These are phyloP conservation scores for Zygoascus sp. DNA, from an alignment of 1,139 yeast species.

Conservation along the genomic window DNA sequence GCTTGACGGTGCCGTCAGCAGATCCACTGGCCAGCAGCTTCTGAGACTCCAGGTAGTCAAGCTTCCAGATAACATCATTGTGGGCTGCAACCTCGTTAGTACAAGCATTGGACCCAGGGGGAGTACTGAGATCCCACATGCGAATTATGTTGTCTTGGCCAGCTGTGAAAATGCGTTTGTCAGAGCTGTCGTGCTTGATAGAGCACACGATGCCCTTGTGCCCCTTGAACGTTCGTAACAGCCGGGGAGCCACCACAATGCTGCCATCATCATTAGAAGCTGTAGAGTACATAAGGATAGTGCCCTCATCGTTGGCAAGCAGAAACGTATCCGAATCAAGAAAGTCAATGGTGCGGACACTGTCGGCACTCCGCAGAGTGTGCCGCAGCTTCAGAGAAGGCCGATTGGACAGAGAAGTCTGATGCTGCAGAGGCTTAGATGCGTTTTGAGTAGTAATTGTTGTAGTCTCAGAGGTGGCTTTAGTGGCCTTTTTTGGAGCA, in stretches of 20 bases:
- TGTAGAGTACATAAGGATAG: conserved; percentile 20
- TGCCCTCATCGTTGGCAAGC: conserved; percentile 26
- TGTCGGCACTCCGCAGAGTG: conserved; percentile 11
- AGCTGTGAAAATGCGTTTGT: conserved; percentile 23
- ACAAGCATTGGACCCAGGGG: conserved; percentile 6
- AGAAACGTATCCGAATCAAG: conserved; percentile 17
- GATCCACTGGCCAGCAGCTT: conserved; percentile 27
- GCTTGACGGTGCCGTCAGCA: conserved; percentile 27
- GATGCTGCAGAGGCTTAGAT: background rate
- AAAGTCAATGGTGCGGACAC: conserved; percentile 18
- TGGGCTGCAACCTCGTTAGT: conserved; percentile 22
- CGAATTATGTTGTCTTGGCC: conserved; percentile 23
- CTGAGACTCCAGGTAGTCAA: conserved; percentile 23
- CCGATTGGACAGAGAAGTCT: background rate
- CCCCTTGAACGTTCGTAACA: conserved; percentile 19
- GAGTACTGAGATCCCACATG: conserved; percentile 16
- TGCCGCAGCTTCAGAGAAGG: conserved; percentile 10
- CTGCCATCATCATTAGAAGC: conserved; percentile 4
- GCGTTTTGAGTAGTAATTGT: too few species aligned
- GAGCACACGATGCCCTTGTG: conserved; percentile 25
- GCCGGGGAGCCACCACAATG: conserved; percentile 11
- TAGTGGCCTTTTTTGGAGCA: conserved; percentile 3
- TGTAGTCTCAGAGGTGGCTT: background rate
- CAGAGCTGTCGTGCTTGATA: conserved; percentile 21
- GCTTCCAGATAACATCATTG: conserved; percentile 21